phyloP scores from a whole-genome alignment of 441 rosid species.

The Daphne laureola region DNA sequence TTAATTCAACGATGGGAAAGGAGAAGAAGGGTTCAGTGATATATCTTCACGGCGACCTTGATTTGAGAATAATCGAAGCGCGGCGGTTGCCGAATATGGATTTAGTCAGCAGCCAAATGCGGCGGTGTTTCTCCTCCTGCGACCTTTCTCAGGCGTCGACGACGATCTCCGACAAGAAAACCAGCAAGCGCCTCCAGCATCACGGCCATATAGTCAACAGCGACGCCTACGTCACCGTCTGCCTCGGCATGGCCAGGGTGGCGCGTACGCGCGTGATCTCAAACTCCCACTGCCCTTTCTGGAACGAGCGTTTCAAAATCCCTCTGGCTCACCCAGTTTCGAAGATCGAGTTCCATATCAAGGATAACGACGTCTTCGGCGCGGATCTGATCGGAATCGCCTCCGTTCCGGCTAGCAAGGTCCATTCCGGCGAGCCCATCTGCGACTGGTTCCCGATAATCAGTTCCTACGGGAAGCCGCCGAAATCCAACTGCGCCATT shows the following conservation, averaged over 20 bases:
- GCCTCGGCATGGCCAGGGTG: conserved; percentile 59
- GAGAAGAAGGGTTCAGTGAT: conserved; percentile 6
- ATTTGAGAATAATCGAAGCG: conserved; percentile 59
- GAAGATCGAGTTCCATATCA: conserved; percentile 51
- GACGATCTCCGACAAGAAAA: background rate
- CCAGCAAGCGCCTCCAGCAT: background rate
- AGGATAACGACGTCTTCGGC: conserved; percentile 74
- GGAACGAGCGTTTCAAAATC: conserved; percentile 65
- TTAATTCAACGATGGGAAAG: conserved; percentile 17
- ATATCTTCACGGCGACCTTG: conserved; percentile 69
- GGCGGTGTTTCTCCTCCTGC: conserved; percentile 36
- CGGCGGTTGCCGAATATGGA: conserved; percentile 78
- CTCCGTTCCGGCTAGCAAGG: conserved; percentile 29
- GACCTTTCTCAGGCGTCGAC: conserved; percentile 26
- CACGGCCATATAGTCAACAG: conserved; percentile 62
- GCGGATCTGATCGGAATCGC: conserved; percentile 67
- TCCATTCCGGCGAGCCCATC: conserved; percentile 37
- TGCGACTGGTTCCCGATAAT: conserved; percentile 61
- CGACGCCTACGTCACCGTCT: conserved; percentile 82
- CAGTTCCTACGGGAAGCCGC: conserved; percentile 43
- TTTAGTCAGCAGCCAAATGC: conserved; percentile 47
- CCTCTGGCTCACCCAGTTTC: conserved; percentile 69
- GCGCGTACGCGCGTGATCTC: conserved; percentile 77
- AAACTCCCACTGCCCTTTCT: conserved; percentile 51
- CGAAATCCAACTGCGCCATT: conserved; percentile 58